Evolutionary conservation across 192 early-diverging fungal species (phyloP), one percentile per base, ranked within the genome.

Genomic region (Podila verticillata): DNA sequence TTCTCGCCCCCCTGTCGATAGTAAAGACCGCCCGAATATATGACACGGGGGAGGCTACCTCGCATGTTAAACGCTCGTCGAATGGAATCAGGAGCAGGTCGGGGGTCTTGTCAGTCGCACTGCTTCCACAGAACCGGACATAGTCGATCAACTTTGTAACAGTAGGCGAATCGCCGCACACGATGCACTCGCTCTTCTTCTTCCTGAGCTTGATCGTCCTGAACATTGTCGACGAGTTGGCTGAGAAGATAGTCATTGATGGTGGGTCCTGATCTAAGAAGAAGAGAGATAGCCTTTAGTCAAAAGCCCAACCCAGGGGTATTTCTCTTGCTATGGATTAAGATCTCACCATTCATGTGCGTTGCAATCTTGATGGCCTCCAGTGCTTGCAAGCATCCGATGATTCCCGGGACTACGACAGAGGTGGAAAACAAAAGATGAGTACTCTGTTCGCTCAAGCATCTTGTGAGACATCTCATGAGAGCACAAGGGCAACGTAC

Each of bases 381-480:
- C 63, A 99, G 85, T 28, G 98, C 98, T 87, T 98, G 93, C 49
- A 97, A 74, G 47, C 89, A 93, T 22, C 98, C 98, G 63, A 99
- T 93, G 19, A 97, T 88, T 20, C 98, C 98, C 0, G 98, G 93
- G 6, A 99, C 96, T 88, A 88, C 12, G 60, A 28, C 20, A 22
- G 4, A 30, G 31, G n/a, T 17, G 20, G 54, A 28, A 20, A 48
- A 56, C 17, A 15, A 15, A 44, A 15, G 39, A 44, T 15, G 17
- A 15, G 2, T 17, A 44, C 0, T 44, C 12, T 17, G 39, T 15
- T 44, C 39, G 17, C 0, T 44, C 39, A 44, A 15, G 17, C 1
- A 44, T 44, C 39, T 44, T 44, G 39, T 15, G 39, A 44, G 2
- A 44, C 39, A 44, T 17, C 3, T 44, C 3, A 22, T 5, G 30